A percentile compares a stretch with the other conserved stretches of the same genome.
Evolutionary conservation across 1,284 basidiomycete species (phyloP).

Genomic region (Fomitopsis schrenkii): DNA sequence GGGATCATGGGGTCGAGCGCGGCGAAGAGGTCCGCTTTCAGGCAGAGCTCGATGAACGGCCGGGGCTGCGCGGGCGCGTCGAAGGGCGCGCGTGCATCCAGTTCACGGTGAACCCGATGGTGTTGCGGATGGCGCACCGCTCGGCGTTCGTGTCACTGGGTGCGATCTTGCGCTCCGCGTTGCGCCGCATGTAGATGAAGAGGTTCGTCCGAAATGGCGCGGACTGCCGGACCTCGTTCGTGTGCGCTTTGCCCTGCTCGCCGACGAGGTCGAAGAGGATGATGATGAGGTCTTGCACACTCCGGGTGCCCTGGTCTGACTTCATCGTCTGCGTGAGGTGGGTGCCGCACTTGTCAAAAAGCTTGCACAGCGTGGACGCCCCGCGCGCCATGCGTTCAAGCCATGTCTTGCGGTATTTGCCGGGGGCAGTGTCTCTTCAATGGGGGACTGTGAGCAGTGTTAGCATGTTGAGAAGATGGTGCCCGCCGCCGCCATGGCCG

Average conservation of each 20-base stretch:
- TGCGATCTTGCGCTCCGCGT: neutral
- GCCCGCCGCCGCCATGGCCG: neutral
- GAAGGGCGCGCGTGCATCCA: neutral
- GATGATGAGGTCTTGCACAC: neutral
- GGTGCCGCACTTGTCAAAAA: neutral
- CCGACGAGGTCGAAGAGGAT: neutral
- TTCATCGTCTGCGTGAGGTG: neutral
- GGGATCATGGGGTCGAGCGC: neutral
- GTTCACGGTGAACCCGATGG: neutral
- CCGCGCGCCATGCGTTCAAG: neutral
- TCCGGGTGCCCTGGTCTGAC: neutral
- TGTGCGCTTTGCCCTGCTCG: neutral
- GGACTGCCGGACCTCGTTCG: neutral
- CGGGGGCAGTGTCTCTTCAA: neutral
- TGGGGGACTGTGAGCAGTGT: neutral
- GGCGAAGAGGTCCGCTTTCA: neutral
- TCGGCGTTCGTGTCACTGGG: neutral
- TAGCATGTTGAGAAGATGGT: neutral
- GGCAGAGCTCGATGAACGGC: neutral
- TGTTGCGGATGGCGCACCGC: neutral
- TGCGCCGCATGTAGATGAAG: neutral
- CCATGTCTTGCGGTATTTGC: neutral
- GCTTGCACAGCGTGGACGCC: neutral
- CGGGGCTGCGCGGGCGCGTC: neutral
- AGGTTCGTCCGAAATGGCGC: neutral